Conservation (phyloP, 352 stramenopile species). For the Pythium guiyangense region DNA sequence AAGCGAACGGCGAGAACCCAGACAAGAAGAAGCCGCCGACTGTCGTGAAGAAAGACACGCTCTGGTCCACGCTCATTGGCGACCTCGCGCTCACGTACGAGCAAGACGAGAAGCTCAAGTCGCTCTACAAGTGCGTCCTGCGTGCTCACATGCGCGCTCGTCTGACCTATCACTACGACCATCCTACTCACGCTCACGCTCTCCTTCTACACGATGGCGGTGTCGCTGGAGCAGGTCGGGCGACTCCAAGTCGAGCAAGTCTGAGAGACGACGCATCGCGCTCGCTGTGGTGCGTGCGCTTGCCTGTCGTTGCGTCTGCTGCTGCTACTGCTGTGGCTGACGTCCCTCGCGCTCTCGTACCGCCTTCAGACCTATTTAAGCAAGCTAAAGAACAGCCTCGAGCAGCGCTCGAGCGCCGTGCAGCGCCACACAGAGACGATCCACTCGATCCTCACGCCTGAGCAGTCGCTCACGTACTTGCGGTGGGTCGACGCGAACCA, state of each 20-base stretch:
- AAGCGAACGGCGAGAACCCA: constrained; percentile 33
- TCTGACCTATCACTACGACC: too few species aligned
- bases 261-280: constrained; percentile 72
- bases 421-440: constrained; percentile 78
- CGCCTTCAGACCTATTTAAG: constrained; percentile 84
- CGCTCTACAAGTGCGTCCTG: constrained; percentile 71
- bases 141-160: background rate
- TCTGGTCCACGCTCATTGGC: constrained; percentile 74
- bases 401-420: constrained; percentile 73
- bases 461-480: constrained; percentile 82
- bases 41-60: constrained; percentile 76
- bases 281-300: too few species aligned
- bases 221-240: constrained; percentile 31
- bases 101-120: constrained; percentile 88
- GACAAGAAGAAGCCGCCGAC: constrained; percentile 68
- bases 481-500: constrained; percentile 82
- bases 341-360: background rate
- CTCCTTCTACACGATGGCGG: background rate
- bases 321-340: too few species aligned
- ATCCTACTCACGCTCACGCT: too few species aligned
- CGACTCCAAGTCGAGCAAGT: constrained; percentile 81
- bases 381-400: constrained; percentile 82
- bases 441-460: constrained; percentile 80
- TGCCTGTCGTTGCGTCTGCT: too few species aligned
- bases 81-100: constrained; percentile 86